These are phyloP conservation scores for Podila epicladia DNA, from an alignment of 192 early-diverging fungal species.

Conservation along the genomic window DNA sequence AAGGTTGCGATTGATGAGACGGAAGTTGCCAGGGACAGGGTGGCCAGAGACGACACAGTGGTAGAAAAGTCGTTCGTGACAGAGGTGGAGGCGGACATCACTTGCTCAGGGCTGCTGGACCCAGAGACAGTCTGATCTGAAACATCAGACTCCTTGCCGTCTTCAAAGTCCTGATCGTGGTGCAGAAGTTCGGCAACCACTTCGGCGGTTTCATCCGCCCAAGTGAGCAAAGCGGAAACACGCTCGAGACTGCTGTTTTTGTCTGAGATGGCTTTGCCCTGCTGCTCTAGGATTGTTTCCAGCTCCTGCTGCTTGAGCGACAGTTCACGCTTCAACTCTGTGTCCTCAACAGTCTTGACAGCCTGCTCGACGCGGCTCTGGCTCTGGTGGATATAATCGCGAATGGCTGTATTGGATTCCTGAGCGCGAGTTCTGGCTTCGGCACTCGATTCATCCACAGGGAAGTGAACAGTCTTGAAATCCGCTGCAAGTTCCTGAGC, in stretches of 20 bases:
- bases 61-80: not conserved
- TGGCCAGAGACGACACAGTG: not conserved
- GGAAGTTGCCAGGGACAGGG: slow-evolving; percentile 1
- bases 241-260: slow-evolving; percentile 15
- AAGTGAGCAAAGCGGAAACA: slow-evolving; percentile 11
- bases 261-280: slow-evolving; percentile 11
- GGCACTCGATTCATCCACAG: slow-evolving; percentile 14
- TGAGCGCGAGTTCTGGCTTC: slow-evolving; percentile 8
- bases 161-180: not conserved
- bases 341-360: slow-evolving; percentile 5
- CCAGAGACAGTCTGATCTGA: not conserved
- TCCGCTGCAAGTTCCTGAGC: slow-evolving; percentile 10
- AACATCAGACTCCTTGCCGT: not conserved
- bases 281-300: slow-evolving; percentile 3
- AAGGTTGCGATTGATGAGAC: slow-evolving; percentile 3
- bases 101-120: not conserved
- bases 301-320: slow-evolving; percentile 11
- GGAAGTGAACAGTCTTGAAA: slow-evolving; percentile 14
- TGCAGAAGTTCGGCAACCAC: not conserved
- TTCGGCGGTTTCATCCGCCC: slow-evolving; percentile 17
- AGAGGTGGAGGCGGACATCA: too few relatives aligned
- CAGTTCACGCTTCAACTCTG: slow-evolving; percentile 10
- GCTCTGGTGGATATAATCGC: slow-evolving; percentile 9
- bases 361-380: slow-evolving; percentile 1
- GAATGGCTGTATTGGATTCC: slow-evolving; percentile 17